Evolutionary conservation across 1,284 basidiomycete species (phyloP).

Genomic region (Anthracocystis panici-leucophaei): DNA sequence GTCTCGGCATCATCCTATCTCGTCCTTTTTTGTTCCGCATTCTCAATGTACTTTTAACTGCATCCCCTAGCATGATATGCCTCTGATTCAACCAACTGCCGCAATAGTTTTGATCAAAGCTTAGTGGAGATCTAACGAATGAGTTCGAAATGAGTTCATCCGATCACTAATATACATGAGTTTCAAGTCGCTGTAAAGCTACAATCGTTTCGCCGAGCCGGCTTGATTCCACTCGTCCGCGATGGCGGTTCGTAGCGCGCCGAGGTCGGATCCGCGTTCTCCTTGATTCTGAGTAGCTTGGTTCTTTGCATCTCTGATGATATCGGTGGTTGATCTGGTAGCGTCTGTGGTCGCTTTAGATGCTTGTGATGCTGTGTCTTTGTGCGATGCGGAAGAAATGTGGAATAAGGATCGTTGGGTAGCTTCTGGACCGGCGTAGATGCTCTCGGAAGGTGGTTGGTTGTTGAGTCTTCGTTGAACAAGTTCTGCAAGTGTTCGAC

Average conservation of each 20-base stretch:
- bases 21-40: background rate
- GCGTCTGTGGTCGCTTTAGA: background rate
- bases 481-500: conserved; percentile 54
- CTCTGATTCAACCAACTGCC: background rate
- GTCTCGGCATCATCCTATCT: conserved; percentile 3
- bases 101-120: background rate
- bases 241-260: conserved; percentile 31
- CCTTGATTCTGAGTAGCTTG: conserved; percentile 26
- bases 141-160: background rate
- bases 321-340: conserved; percentile 19
- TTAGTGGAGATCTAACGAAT: background rate
- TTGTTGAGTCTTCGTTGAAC: conserved; percentile 36
- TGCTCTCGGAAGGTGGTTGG: conserved; percentile 24
- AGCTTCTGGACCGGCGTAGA: conserved; percentile 33
- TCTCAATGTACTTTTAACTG: conserved; percentile 39
- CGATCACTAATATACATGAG: no score
- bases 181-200: background rate
- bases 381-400: conserved; percentile 36
- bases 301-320: conserved; percentile 22
- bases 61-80: conserved; percentile 13
- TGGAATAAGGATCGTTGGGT: conserved; percentile 39
- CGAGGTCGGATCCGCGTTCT: conserved; percentile 27
- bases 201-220: conserved; percentile 15
- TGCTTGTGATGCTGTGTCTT: background rate
- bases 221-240: conserved; percentile 42